Evolutionary conservation across 805 yeast species (phyloP), one percentile per base, ranked within the genome.

Genomic region (Nakazawaea pomicola): DNA sequence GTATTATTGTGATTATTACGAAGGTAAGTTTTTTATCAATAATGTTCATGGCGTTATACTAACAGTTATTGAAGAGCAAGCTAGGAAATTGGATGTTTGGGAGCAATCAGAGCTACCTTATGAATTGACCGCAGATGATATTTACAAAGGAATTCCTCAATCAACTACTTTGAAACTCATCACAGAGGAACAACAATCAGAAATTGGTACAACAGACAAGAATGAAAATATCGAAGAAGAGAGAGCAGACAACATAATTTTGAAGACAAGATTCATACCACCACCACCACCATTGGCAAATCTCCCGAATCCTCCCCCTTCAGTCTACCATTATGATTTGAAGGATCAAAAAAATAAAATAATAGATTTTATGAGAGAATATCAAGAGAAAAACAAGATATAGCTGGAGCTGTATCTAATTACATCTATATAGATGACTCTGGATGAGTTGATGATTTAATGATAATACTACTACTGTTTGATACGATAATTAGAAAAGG

Each of bases 1-100:
- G 46, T 68, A 74, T 40, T 84, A 83, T 38, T 78, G 88, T 45
- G 83, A 82, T 43, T 87, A 85, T 64, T 88, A 84, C 55, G 85
- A 83, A 50, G 62, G 68, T 52, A 54, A 50, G 62, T 41, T 28
- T 38, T 15, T 12, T 34, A 29, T 29, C n/a, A 16, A 17, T 15
- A 11, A 30, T 14, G 32, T 14, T 12, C 4, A 8, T n/a, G 6
- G 16, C 8, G 9, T 8, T 14, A 19, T 40, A 36, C 38, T 40
- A 41, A 40, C 37, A 25, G 6, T 15, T 15, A 6, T 18, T 33
- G 6, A 16, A 28, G 45, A 48, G 28, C 52, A 52, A 47, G 55
- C 51, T 43, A 52, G 43, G 35, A 43, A 43, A 44, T 44, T 30
- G 30, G 47, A 43, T 6, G 30, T 36, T 32, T 47, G 49, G 50